Evolutionary conservation across 2,329 filamentous ascomycete genomes (phyloP), one percentile per base, ranked within the genome.

Genomic region (Dactylellina drechsleri): DNA sequence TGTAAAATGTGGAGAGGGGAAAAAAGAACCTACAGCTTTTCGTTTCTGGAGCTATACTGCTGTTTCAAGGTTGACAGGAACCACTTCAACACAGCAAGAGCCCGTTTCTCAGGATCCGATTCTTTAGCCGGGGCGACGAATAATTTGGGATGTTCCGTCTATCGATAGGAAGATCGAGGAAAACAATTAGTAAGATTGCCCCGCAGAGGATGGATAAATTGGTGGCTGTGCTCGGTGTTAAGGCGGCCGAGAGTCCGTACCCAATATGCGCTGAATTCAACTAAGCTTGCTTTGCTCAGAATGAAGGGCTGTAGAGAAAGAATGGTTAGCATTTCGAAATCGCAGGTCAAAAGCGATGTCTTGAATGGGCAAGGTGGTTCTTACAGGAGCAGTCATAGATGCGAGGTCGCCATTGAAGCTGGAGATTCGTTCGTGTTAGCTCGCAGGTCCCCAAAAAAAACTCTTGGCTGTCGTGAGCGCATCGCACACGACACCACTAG

Each of bases 1-100:
- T 15, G 36, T 36, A 1, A 31, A 41, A 2, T 26, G 20, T n/a
- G 28, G 16, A 36, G 16, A 12, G 45, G 45, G 12, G n/a, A 40
- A 41, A 56, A 47, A 18, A 23, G 23, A 41, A 61, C 67, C 40
- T 71, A 79, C 78, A 79, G 77, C 66, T 79, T 79, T 66, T 79
- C 78, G 52, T 71, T 79, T 59, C 79, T 77, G 26, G 78, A 79
- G 62, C 77, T 87, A 81, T 90, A 91, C 81, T 96, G 92, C 83
- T 96, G 92, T 84, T 95, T 96, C 61, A 98, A 85, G 2, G 93
- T 97, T 80, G 89, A 93, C 66, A 98, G 84, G 84, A 97, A 98
- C 94, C 94, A 98, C 83, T 94, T 96, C 79, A 97, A 85, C n/a
- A 98, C 94, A 40, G 94, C 85, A 78, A 96, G 83, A 18, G 92